Conservation (phyloP, 768 basidiomycete species). For the Phlebiopsis flavidoalba region DNA sequence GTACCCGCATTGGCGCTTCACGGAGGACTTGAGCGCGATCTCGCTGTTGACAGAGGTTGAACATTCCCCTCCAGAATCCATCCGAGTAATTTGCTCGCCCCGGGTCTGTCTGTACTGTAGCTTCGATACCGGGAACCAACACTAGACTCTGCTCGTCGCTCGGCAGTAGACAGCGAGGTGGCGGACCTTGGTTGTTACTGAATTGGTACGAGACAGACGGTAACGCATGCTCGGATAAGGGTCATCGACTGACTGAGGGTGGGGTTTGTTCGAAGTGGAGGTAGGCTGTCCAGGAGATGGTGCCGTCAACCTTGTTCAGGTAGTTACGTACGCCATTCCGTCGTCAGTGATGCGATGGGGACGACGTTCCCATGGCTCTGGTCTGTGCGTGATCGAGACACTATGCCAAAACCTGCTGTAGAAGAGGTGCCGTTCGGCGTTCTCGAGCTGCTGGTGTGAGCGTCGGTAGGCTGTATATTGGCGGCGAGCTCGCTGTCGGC, state of each 20-base stretch:
- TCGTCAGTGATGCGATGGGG: constrained; percentile 16
- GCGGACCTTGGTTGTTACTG: neutral
- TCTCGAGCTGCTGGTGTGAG: constrained; percentile 38
- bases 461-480: neutral
- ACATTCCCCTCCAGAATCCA: constrained; percentile 75
- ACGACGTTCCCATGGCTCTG: constrained; percentile 72
- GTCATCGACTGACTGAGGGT: neutral
- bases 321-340: constrained; percentile 16
- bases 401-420: constrained; percentile 56
- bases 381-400: constrained; percentile 52
- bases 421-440: constrained; percentile 45
- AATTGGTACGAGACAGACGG: neutral
- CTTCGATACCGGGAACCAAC: constrained; percentile 24
- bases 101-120: constrained; percentile 31
- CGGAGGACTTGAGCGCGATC: constrained; percentile 14
- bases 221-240: neutral
- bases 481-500: constrained; percentile 49
- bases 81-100: constrained; percentile 73
- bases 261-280: constrained; percentile 29
- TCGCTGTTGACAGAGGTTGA: constrained; percentile 39
- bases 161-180: neutral
- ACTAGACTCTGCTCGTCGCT: constrained; percentile 12
- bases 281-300: constrained; percentile 66
- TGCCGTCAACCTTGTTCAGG: constrained; percentile 64
- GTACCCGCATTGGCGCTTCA: constrained; percentile 7